phyloP scores from a whole-genome alignment of 2,329 filamentous ascomycete genomes.

The Dactylellina haptotyla region DNA sequence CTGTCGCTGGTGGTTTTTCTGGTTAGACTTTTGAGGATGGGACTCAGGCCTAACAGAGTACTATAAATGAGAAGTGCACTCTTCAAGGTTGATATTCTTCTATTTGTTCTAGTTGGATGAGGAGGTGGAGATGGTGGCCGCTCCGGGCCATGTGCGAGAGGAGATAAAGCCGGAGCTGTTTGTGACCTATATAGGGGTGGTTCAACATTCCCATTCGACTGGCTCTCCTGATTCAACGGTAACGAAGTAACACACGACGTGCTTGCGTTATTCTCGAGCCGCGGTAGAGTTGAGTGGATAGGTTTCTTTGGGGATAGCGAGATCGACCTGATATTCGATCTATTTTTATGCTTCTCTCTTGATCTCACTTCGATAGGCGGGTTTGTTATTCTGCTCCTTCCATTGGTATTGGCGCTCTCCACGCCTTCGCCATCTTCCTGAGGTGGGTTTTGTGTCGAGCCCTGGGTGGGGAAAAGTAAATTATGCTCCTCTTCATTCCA shows the following conservation, averaged over 20 bases:
- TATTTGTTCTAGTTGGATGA: slow-evolving; percentile 65
- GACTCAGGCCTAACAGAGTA: slow-evolving; percentile 87
- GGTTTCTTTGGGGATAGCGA: slow-evolving; percentile 38
- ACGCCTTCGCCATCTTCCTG: background rate
- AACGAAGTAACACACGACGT: slow-evolving; percentile 15
- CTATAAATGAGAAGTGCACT: slow-evolving; percentile 93
- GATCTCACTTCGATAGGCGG: background rate
- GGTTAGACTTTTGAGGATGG: slow-evolving; percentile 96
- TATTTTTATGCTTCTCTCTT: slow-evolving; percentile 8
- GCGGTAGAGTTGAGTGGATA: background rate
- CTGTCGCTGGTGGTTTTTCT: slow-evolving; percentile 90
- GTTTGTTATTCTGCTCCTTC: slow-evolving; percentile 11
- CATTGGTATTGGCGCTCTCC: too few species aligned
- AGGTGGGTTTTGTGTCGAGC: background rate
- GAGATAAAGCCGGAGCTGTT: slow-evolving; percentile 59
- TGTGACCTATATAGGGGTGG: slow-evolving; percentile 51
- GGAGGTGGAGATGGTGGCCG: slow-evolving; percentile 64
- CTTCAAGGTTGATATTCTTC: slow-evolving; percentile 82
- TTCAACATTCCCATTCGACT: slow-evolving; percentile 1
- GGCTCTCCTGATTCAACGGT: background rate
- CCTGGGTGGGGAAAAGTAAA: slow-evolving; percentile 15
- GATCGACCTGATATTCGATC: slow-evolving; percentile 17
- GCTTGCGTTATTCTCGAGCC: background rate
- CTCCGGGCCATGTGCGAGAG: slow-evolving; percentile 61
- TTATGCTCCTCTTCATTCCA: slow-evolving; percentile 54